phyloP scores from a whole-genome alignment of 1,139 yeast genomes.

The Hemisphaericaspora lyxosophila region DNA sequence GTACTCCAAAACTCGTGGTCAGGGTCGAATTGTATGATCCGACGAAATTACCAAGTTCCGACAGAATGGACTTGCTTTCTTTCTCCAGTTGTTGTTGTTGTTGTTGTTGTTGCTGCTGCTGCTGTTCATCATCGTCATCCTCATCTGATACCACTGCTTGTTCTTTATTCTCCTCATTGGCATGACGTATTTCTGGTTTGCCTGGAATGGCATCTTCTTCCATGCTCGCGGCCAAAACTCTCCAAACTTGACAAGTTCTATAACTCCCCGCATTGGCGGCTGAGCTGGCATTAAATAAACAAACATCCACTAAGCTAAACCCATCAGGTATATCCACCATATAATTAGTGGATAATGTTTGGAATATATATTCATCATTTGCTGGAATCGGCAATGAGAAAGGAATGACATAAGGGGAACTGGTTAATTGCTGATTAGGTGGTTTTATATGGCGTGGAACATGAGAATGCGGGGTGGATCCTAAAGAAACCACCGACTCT shows the following conservation, averaged over 20 bases:
- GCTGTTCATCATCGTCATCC: conserved; percentile 5
- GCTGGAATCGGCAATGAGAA: conserved; percentile 42
- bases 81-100: conserved; percentile 1
- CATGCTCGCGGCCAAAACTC: conserved; percentile 56
- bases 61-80: conserved; percentile 34
- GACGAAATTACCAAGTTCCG: conserved; percentile 43
- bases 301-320: conserved; percentile 50
- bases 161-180: conserved; percentile 6
- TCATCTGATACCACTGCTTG: conserved; percentile 7
- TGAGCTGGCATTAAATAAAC: conserved; percentile 57
- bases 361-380: conserved; percentile 44
- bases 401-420: conserved; percentile 49
- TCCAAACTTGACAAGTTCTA: conserved; percentile 71
- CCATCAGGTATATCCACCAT: conserved; percentile 48
- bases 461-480: conserved; percentile 13
- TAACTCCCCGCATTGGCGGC: conserved; percentile 54
- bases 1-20: conserved; percentile 35
- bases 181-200: background rate
- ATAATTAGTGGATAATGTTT: conserved; percentile 43
- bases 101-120: background rate
- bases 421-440: too few species aligned
- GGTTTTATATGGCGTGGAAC: conserved; percentile 8
- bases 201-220: conserved; percentile 35
- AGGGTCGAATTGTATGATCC: conserved; percentile 48
- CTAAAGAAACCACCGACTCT: conserved; percentile 29